A percentile compares a stretch with the other conserved stretches of the same genome.
Evolutionary conservation across 2,329 filamentous ascomycete genomes (phyloP).

Genomic region (Emericellopsis atlantica): DNA sequence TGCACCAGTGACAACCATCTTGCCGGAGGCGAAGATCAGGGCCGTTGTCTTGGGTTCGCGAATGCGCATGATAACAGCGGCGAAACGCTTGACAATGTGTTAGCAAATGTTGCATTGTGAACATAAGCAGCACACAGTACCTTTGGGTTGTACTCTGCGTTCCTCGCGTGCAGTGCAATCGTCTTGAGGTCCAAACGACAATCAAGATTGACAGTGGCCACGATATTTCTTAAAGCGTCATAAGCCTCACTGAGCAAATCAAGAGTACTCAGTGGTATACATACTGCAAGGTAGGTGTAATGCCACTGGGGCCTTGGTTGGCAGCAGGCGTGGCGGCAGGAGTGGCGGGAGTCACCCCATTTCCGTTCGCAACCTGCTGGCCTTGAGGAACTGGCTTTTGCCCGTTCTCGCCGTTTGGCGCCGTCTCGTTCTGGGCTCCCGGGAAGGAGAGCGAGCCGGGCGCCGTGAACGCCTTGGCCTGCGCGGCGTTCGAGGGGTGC

Average conservation of each 20-base stretch:
- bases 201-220: conserved; percentile 96
- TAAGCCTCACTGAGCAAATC: conserved; percentile 36
- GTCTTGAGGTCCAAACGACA: conserved; percentile 97
- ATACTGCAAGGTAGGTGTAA: conserved; percentile 93
- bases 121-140: conserved; percentile 37
- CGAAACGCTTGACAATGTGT: conserved; percentile 63
- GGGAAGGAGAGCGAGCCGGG: conserved; percentile 89
- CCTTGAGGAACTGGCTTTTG: conserved; percentile 26
- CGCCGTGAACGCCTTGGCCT: conserved; percentile 92
- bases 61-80: conserved; percentile 98
- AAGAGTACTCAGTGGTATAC: conserved; percentile 40
- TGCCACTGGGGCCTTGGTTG: conserved; percentile 70
- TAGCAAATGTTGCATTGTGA: conserved; percentile 11
- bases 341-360: conserved; percentile 77
- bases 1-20: conserved; percentile 98
- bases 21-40: conserved; percentile 93
- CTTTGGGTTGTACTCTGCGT: conserved; percentile 98
- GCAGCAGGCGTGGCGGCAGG: conserved; percentile 86
- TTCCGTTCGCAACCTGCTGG: conserved; percentile 50
- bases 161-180: conserved; percentile 93
- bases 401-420: conserved; percentile 51
- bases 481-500: conserved; percentile 79
- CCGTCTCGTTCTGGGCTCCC: conserved; percentile 69
- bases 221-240: conserved; percentile 73
- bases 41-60: conserved; percentile 98